These are phyloP conservation scores for Micractinium conductrix DNA, from an alignment of 139 green algal genomes.

Conservation along the genomic window DNA sequence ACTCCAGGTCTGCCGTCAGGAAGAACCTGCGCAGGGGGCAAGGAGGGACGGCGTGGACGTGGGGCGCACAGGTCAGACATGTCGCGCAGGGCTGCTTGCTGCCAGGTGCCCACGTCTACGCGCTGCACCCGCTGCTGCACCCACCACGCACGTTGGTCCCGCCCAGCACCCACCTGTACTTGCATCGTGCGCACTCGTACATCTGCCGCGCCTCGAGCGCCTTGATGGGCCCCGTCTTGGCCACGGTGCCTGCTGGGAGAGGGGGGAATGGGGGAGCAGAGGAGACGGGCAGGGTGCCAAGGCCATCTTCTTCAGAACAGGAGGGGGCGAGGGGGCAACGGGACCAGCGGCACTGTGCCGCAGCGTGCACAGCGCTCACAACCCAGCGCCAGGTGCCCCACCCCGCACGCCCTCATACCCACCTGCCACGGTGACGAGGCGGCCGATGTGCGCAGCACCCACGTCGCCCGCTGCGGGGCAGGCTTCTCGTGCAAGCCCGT, in stretches of 20 bases:
- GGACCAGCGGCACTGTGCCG: too few relatives aligned
- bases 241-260: slow-evolving; percentile 69
- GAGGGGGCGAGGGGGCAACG: too few relatives aligned
- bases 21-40: slow-evolving; percentile 26
- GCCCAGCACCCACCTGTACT: slow-evolving; percentile 53
- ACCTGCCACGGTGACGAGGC: slow-evolving; percentile 66
- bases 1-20: slow-evolving; percentile 45
- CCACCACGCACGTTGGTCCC: too few relatives aligned
- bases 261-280: too few relatives aligned
- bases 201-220: slow-evolving; percentile 73
- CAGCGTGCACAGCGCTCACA: too few relatives aligned
- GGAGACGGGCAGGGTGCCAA: too few relatives aligned
- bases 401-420: background rate
- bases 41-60: too few relatives aligned
- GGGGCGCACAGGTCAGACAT: too few relatives aligned
- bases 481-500: slow-evolving; percentile 8
- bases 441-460: slow-evolving; percentile 58
- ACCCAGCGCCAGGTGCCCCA: background rate
- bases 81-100: too few relatives aligned
- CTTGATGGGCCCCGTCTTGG: slow-evolving; percentile 73
- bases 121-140: too few relatives aligned
- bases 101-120: too few relatives aligned
- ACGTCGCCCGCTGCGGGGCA: slow-evolving; percentile 57
- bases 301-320: too few relatives aligned
- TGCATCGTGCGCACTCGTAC: slow-evolving; percentile 77